Conservation (phyloP, 208 protist genomes). For the Leishmania turanica region DNA sequence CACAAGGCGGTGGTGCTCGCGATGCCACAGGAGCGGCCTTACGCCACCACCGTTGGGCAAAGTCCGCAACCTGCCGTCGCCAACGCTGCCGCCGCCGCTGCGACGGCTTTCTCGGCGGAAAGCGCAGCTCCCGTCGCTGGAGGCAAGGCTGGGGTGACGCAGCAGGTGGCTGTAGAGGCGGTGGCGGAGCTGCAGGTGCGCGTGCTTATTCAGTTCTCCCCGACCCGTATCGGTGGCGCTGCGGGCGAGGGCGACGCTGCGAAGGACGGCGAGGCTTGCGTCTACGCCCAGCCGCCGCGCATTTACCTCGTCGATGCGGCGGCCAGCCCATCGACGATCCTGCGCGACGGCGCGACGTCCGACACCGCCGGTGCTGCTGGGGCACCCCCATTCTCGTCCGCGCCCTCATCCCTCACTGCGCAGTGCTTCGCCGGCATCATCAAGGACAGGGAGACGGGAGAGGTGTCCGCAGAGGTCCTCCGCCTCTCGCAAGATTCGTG, state of each 20-base stretch:
- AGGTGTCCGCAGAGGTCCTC: slow-evolving; percentile 21
- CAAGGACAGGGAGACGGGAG: slow-evolving; percentile 21
- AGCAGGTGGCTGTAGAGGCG: slow-evolving; percentile 33
- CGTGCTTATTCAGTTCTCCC: slow-evolving; percentile 30
- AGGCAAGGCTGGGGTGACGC: slow-evolving; percentile 13
- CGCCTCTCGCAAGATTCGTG: slow-evolving; percentile 29
- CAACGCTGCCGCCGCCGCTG: background rate
- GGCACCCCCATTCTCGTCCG: background rate
- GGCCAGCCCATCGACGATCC: background rate
- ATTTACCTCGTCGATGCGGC: slow-evolving; percentile 37
- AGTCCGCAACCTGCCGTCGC: background rate
- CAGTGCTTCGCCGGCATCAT: slow-evolving; percentile 31
- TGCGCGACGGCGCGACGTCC: background rate
- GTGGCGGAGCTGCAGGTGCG: slow-evolving; percentile 37
- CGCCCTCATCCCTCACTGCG: slow-evolving; percentile 9
- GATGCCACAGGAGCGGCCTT: slow-evolving; percentile 25
- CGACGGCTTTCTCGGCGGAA: background rate
- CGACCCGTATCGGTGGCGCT: background rate
- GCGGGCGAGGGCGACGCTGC: background rate
- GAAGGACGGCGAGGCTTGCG: slow-evolving; percentile 3
- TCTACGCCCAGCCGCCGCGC: slow-evolving; percentile 33
- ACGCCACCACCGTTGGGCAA: slow-evolving; percentile 23
- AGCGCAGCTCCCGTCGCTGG: background rate
- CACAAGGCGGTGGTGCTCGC: slow-evolving; percentile 24
- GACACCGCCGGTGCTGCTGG: background rate